Percentiles rank a stretch among this genome's conserved stretches.
These are phyloP conservation scores for Amylocystis lapponica DNA, from an alignment of 768 basidiomycete genomes.

Conservation along the genomic window DNA sequence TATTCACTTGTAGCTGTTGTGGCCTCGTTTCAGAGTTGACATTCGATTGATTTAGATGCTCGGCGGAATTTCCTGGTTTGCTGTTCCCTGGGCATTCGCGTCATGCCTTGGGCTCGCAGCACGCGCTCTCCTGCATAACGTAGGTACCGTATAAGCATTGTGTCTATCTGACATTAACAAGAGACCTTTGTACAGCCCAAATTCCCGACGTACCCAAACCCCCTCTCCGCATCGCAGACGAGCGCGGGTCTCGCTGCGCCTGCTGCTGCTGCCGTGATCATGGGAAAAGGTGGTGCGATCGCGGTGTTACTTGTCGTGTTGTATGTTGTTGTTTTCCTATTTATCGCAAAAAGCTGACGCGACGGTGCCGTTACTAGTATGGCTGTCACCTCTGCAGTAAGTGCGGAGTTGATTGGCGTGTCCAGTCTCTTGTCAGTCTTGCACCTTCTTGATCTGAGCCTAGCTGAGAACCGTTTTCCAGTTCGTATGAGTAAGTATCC, in stretches of 20 bases:
- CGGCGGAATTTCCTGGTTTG: slow-evolving; percentile 51
- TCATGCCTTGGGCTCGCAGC: slow-evolving; percentile 35
- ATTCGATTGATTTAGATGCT: slow-evolving; percentile 44
- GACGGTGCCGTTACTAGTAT: slow-evolving; percentile 40
- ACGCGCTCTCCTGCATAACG: slow-evolving; percentile 23
- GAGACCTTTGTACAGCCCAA: slow-evolving; percentile 28
- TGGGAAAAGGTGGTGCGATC: slow-evolving; percentile 32
- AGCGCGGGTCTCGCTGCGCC: slow-evolving; percentile 35
- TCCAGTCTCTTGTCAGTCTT: slow-evolving; percentile 31
- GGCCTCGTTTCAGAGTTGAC: too few relatives aligned
- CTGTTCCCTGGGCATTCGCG: slow-evolving; percentile 39
- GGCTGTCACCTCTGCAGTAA: slow-evolving; percentile 32
- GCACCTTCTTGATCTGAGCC: neutral
- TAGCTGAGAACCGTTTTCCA: slow-evolving; percentile 10
- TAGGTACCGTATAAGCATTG: slow-evolving; percentile 28
- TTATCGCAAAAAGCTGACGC: too few relatives aligned
- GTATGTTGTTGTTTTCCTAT: slow-evolving; percentile 1
- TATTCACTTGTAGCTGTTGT: too few relatives aligned
- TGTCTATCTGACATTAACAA: slow-evolving; percentile 11
- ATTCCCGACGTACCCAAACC: slow-evolving; percentile 44
- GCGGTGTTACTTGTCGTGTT: slow-evolving; percentile 31
- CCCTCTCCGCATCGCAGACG: slow-evolving; percentile 28
- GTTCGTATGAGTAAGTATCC: slow-evolving; percentile 40
- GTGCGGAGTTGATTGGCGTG: slow-evolving; percentile 32
- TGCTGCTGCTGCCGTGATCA: slow-evolving; percentile 28